These are phyloP conservation scores for Cephaloascus albidus DNA, from an alignment of 805 yeast species.

Conservation along the genomic window DNA sequence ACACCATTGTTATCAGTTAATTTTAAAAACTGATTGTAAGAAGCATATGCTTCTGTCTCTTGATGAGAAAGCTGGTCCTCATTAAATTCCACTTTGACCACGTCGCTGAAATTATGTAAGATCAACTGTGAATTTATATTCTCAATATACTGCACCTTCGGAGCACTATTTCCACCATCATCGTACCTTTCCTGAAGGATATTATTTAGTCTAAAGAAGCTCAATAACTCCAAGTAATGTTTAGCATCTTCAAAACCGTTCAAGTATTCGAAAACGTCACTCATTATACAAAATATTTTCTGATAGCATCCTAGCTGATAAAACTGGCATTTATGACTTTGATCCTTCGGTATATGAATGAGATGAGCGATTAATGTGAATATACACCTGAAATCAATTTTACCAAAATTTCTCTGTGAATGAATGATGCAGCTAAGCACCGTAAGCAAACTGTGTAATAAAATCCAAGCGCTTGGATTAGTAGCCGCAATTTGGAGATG, in stretches of 20 bases:
- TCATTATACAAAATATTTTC: too few species aligned
- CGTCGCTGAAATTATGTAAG: too few species aligned
- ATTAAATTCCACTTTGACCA: background rate
- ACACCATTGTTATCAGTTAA: too few species aligned
- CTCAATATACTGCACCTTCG: background rate
- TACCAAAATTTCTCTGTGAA: background rate
- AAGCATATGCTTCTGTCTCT: too few species aligned
- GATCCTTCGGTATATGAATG: too few species aligned
- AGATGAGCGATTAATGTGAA: constrained; percentile 1
- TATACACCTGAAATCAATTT: background rate
- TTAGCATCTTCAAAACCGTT: background rate
- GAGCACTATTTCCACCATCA: too few species aligned
- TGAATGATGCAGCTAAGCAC: constrained; percentile 1
- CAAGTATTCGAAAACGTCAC: background rate
- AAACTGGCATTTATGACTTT: too few species aligned
- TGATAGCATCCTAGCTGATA: background rate
- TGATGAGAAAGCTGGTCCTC: background rate
- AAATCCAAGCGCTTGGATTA: background rate
- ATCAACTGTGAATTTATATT: background rate
- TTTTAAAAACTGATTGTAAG: too few species aligned
- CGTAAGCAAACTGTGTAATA: background rate
- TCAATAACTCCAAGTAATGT: background rate
- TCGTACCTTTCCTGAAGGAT: too few species aligned
- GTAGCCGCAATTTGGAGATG: background rate
- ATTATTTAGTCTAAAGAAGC: too few species aligned